A percentile compares a stretch with the other conserved stretches of the same genome.
Evolutionary conservation across 164 flowering plant genomes (phyloP).

Genomic region (Chloranthus sessilifolius): DNA sequence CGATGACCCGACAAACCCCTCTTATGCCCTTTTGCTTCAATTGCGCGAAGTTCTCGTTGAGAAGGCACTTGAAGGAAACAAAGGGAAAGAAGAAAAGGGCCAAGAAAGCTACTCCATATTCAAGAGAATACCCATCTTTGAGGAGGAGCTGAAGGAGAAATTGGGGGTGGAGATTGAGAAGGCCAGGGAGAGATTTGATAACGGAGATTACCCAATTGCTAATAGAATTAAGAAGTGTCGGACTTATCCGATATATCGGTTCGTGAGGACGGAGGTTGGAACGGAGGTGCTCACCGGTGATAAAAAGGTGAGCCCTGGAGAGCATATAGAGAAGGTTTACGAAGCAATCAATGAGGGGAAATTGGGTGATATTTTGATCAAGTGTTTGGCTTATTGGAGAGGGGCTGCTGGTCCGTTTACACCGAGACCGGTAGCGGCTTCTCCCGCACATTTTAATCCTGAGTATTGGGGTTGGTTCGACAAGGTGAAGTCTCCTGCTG

Average conservation of each 20-base stretch:
- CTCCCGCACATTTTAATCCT: constrained; percentile 22
- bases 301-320: constrained; percentile 45
- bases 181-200: constrained; percentile 34
- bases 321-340: constrained; percentile 44
- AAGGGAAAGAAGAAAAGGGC: not conserved
- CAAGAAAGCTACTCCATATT: constrained; percentile 25
- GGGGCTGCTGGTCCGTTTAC: constrained; percentile 24
- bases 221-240: constrained; percentile 44
- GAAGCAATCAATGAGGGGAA: constrained; percentile 40
- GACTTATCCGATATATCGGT: constrained; percentile 37
- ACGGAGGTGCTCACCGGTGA: constrained; percentile 39
- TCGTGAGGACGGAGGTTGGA: constrained; percentile 38
- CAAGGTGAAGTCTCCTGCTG: constrained; percentile 18
- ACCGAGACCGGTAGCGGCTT: constrained; percentile 13
- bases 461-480: constrained; percentile 28
- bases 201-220: constrained; percentile 24
- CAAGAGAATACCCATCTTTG: constrained; percentile 35
- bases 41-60: constrained; percentile 35
- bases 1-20: constrained; percentile 39
- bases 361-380: constrained; percentile 29
- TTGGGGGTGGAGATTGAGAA: constrained; percentile 22
- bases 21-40: constrained; percentile 30
- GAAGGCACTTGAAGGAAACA: constrained; percentile 20
- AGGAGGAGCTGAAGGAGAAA: constrained; percentile 28
- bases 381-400: constrained; percentile 32